Conservation (phyloP, 768 basidiomycete genomes). For the Exidia glandulosa region DNA sequence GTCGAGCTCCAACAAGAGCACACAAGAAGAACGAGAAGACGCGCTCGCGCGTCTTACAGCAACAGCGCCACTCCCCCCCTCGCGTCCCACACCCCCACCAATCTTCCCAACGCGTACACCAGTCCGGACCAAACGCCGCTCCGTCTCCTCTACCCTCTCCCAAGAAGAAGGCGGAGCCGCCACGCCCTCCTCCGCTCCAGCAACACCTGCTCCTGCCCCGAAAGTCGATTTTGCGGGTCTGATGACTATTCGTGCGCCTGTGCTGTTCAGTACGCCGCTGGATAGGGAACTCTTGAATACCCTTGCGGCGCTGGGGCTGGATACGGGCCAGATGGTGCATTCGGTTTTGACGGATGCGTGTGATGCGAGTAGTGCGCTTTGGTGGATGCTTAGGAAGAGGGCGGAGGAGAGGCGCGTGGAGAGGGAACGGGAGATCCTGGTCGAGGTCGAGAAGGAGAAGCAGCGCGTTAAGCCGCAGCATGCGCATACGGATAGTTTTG, state of each 20-base stretch:
- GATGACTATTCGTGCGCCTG: conserved; percentile 53
- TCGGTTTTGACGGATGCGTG: conserved; percentile 87
- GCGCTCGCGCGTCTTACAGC: not conserved
- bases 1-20: not conserved
- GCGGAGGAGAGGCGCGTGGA: conserved; percentile 46
- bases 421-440: conserved; percentile 8
- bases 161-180: conserved; percentile 10
- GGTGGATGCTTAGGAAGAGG: conserved; percentile 92
- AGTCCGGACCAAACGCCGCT: conserved; percentile 89
- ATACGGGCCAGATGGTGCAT: conserved; percentile 91
- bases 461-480: not conserved
- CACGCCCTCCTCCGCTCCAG: conserved; percentile 37
- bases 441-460: conserved; percentile 1
- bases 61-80: not conserved
- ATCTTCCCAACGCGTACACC: conserved; percentile 73
- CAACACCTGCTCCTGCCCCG: conserved; percentile 21
- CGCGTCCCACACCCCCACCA: conserved; percentile 31
- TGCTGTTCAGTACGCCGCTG: conserved; percentile 76
- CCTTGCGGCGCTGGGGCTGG: conserved; percentile 71
- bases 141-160: conserved; percentile 79
- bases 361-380: conserved; percentile 79
- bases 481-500: not conserved
- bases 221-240: conserved; percentile 51
- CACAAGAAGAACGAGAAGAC: not conserved
- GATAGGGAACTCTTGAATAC: conserved; percentile 73